These are phyloP conservation scores for Colletotrichum sp. DNA, from an alignment of 2,329 filamentous ascomycete genomes.

Conservation along the genomic window DNA sequence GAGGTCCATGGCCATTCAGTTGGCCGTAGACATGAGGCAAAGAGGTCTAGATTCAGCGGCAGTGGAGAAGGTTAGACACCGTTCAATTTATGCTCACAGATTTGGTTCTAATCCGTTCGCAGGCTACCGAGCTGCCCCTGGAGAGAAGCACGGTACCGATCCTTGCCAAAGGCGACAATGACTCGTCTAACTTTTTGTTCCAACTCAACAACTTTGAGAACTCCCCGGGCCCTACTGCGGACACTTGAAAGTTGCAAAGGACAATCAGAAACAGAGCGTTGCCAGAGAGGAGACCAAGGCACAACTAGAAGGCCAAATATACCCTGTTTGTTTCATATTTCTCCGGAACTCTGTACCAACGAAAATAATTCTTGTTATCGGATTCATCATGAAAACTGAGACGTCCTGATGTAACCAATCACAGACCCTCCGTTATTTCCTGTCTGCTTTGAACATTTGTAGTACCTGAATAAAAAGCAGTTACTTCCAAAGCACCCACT, in stretches of 20 bases:
- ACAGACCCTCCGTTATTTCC: background rate
- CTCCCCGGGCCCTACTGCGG: background rate
- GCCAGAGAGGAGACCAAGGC: background rate
- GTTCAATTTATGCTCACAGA: accelerated
- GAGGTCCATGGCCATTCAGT: conserved; percentile 72
- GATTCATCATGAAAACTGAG: background rate
- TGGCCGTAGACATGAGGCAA: conserved; percentile 68
- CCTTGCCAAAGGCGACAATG: background rate
- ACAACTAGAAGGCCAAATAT: background rate
- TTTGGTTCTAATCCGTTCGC: background rate
- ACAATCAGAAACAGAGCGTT: background rate
- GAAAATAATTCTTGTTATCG: background rate
- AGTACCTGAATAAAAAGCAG: background rate
- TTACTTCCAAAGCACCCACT: background rate
- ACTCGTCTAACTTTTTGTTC: background rate
- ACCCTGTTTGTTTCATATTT: background rate
- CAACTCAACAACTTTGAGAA: background rate
- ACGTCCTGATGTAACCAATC: background rate
- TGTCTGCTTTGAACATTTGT: background rate
- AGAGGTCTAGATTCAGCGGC: conserved; percentile 27
- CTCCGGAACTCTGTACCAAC: background rate
- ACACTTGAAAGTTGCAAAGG: background rate
- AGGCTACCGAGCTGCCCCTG: background rate
- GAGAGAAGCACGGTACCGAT: background rate
- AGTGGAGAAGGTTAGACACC: conserved; percentile 24